Evolutionary conservation across 2,329 filamentous ascomycete genomes (phyloP), one percentile per base, ranked within the genome.

Genomic region (Curvularia lunata): DNA sequence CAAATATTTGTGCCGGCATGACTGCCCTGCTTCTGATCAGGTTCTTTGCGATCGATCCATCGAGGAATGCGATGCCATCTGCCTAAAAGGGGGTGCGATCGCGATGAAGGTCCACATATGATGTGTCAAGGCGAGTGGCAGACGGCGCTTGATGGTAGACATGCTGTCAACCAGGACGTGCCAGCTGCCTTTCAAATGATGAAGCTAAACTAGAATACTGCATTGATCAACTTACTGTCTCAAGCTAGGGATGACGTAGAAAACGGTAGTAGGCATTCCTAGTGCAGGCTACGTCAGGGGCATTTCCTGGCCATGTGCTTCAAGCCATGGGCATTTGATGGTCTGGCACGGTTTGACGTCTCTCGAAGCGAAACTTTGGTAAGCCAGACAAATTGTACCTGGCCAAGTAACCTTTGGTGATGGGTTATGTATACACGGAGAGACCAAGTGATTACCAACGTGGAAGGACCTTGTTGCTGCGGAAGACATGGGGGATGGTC

Each of bases 111-210:
- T 32, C 21, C 23, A 34, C 30, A 23, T 25, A 46, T 25, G 8
- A 40, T 21, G 5, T 23, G 27, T 27, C 23, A 30, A 18, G 48
- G 27, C n/a, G 32, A 8, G 37, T 43, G 37, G 41, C 45, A 37
- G 25, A 42, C 37, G 37, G 19, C 46, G 27, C 52, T 52, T 48
- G 27, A 34, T 43, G 21, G 13, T 48, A 23, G 49, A n/a, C 34
- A 54, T 43, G 56, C 5, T 61, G 27, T 56, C 34, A 43, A 48
- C 38, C 62, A 59, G 64, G 62, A 67, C 61, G 58, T 61, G 56
- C 59, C 61, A 61, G 55, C 58, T 42, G 52, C 52, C 23, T 51
- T 58, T 55, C 52, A 42, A 42, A 45, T 40, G 43, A 27, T 52
- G 49, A 47, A 23, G 52, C 48, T 38, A 51, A 12, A 45, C 13